Percentiles rank a stretch among this genome's conserved stretches.
These are phyloP conservation scores for Capsicum chinense DNA, from an alignment of 257 asterid species.

Conservation along the genomic window DNA sequence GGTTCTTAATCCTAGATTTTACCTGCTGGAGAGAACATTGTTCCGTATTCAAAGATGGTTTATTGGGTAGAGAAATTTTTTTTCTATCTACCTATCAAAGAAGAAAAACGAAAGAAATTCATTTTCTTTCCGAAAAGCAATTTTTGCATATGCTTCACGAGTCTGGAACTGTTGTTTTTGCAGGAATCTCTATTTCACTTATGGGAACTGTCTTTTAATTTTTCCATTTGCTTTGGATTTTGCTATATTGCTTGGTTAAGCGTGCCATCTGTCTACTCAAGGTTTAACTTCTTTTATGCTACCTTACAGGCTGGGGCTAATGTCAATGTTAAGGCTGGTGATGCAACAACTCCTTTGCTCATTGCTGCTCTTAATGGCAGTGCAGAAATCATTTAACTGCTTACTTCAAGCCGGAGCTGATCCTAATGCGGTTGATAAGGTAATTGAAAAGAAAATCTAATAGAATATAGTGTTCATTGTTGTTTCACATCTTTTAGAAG, in stretches of 20 bases:
- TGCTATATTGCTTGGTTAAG: conserved; percentile 3
- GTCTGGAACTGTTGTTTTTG: neutral
- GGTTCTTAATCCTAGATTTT: neutral
- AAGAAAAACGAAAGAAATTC: neutral
- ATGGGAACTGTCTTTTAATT: neutral
- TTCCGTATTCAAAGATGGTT: conserved; percentile 1
- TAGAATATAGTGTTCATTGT: neutral
- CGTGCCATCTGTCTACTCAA: neutral
- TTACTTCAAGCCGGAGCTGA: conserved; percentile 91
- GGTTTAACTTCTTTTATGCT: conserved; percentile 34
- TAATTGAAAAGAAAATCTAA: conserved; percentile 34
- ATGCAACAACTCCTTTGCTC: conserved; percentile 82
- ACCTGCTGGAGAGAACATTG: conserved; percentile 1
- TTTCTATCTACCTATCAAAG: neutral
- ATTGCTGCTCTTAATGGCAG: conserved; percentile 88
- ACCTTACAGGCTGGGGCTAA: conserved; percentile 78
- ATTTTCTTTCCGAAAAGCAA: neutral
- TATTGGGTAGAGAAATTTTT: neutral
- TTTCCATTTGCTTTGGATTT: neutral
- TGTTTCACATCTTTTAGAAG: conserved; percentile 16
- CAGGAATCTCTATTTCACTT: neutral
- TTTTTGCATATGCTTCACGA: conserved; percentile 3
- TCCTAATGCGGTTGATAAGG: conserved; percentile 84
- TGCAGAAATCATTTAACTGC: conserved; percentile 72
- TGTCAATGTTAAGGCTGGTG: conserved; percentile 82